Conservation (phyloP, 1,284 basidiomycete genomes). For the Austropuccinia psidii region DNA sequence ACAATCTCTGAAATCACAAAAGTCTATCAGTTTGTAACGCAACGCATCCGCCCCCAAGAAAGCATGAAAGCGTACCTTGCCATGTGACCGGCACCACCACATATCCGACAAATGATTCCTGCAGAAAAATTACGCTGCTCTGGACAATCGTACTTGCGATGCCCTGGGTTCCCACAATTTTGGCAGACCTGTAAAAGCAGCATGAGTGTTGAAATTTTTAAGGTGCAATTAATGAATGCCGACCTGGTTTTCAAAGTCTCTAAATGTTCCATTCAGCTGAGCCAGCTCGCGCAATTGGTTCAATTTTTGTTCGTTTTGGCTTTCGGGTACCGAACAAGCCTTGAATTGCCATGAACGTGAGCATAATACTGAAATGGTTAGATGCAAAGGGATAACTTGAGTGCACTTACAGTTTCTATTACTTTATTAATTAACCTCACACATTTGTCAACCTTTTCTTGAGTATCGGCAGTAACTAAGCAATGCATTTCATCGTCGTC, state of each 20-base stretch:
- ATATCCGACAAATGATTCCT: slow-evolving; percentile 93
- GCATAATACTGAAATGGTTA: too few relatives aligned
- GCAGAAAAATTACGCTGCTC: slow-evolving; percentile 93
- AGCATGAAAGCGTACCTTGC: slow-evolving; percentile 54
- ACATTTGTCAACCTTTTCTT: slow-evolving; percentile 82
- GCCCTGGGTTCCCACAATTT: slow-evolving; percentile 46
- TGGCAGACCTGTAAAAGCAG: slow-evolving; percentile 38
- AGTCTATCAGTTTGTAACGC: not conserved
- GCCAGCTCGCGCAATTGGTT: slow-evolving; percentile 97
- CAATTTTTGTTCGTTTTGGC: slow-evolving; percentile 98
- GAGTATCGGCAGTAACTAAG: slow-evolving; percentile 84
- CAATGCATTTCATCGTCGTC: slow-evolving; percentile 99
- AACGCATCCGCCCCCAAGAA: not conserved
- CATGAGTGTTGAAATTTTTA: slow-evolving; percentile 56
- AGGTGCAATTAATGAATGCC: slow-evolving; percentile 78
- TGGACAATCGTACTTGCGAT: slow-evolving; percentile 94
- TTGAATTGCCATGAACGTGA: slow-evolving; percentile 46
- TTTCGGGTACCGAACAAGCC: slow-evolving; percentile 98
- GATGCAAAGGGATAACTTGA: too few relatives aligned
- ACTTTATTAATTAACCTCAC: slow-evolving; percentile 94
- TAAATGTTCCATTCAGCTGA: slow-evolving; percentile 93
- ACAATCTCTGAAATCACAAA: slow-evolving; percentile 21
- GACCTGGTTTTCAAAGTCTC: slow-evolving; percentile 98
- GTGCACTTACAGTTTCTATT: slow-evolving; percentile 78
- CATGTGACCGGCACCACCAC: slow-evolving; percentile 88